Evolutionary conservation across 2,329 filamentous ascomycete species (phyloP).

Genomic region (Mariannaea elegans): DNA sequence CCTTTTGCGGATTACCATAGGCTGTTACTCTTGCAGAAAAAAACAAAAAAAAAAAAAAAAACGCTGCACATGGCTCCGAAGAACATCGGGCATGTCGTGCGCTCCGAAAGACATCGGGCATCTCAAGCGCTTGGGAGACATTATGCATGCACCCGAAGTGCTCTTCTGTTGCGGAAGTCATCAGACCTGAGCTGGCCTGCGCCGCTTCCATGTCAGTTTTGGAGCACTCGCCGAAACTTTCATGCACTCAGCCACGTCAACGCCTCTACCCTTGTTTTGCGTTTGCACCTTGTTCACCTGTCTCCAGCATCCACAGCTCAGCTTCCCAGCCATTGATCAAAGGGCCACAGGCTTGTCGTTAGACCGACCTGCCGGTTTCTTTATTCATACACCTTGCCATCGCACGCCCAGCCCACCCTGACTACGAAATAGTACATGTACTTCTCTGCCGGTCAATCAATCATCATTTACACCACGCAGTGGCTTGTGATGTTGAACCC

Average conservation of each 20-base stretch:
- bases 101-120: too few species aligned
- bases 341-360: neutral
- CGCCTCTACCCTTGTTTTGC: neutral
- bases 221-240: neutral
- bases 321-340: neutral
- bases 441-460: neutral
- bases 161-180: neutral
- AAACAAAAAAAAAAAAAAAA: too few species aligned
- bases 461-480: neutral
- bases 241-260: slow-evolving; percentile 2
- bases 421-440: neutral
- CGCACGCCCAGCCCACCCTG: neutral
- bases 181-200: neutral
- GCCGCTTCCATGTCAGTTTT: slow-evolving; percentile 4
- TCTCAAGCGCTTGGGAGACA: too few species aligned
- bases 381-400: neutral
- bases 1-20: too few species aligned
- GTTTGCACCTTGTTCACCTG: neutral
- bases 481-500: neutral
- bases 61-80: too few species aligned
- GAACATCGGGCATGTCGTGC: too few species aligned
- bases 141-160: too few species aligned
- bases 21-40: too few species aligned
- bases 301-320: neutral
- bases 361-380: neutral